Base-by-base conservation (phyloP, 441 rosid genomes). In the Flueggea neowawraea region DNA sequence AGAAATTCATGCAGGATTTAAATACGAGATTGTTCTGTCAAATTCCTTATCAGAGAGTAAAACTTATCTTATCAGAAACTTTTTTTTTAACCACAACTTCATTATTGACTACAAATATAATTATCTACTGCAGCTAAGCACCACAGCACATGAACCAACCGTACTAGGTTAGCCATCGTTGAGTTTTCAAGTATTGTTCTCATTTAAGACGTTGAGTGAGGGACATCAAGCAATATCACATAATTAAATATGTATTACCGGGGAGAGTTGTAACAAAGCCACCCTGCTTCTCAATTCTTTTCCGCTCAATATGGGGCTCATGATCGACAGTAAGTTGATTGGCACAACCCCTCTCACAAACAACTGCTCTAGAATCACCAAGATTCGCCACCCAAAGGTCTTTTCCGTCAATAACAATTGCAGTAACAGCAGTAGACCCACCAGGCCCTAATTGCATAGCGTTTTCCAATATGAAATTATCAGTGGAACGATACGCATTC, bases 371-470 rank as follows among this genome's bases (percentile, higher is more conserved):
- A 7, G 91, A 85, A 48, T 85, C 91, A 57, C 88, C 91, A 68
- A 85, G 6, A 45, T 85, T 85, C 17, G 91, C 91, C 14, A 85
- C 76, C 86, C 88, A 85, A 33, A 85, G 69, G 67, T 77, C 83
- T 64, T 81, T 77, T 44, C 91, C 86, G 58, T 83, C 86, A 57
- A 85, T 78, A 44, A 83, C 78, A 58, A 85, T 81, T 5, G 88
- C 88, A 58, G 91, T 85, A 7, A 85, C 91, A 14, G 91, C 91
- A 59, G 91, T 82, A 3, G 91, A 85, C 60, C 91, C 91, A 41
- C 88, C 91, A 14, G 84, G 82, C 16, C 91, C 91, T 61, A 85
- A 75, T 67, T 80, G 77, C 81, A 78, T 67, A 52, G 84, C 45
- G 55, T 82, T 80, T 44, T 78, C 77, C 64, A 85, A 69, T 48